A percentile compares a stretch with the other conserved stretches of the same genome.
Conservation (phyloP, 495 filamentous ascomycete species). For the Penicillium taxi region DNA sequence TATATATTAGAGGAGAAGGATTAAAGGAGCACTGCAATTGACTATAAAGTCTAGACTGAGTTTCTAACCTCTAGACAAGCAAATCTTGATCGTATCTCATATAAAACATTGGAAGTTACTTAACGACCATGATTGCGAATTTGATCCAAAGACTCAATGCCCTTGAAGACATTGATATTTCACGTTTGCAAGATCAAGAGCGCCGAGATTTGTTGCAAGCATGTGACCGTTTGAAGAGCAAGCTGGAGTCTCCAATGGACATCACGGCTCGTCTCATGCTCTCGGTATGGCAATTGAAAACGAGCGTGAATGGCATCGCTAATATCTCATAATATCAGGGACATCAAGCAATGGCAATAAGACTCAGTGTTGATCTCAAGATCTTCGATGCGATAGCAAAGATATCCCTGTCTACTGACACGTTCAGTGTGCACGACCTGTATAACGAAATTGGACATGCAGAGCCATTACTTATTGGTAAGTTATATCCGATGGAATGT, state of each 20-base stretch:
- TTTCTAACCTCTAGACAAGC: no score
- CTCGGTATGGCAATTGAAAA: slow-evolving; percentile 11
- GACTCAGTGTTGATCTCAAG: slow-evolving; percentile 15
- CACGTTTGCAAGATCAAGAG: slow-evolving; percentile 4
- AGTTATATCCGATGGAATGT: no score
- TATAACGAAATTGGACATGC: slow-evolving; percentile 4
- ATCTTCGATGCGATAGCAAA: slow-evolving; percentile 15
- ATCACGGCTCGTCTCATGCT: slow-evolving; percentile 8
- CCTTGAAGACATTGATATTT: slow-evolving; percentile 1
- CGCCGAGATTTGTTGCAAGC: slow-evolving; percentile 11
- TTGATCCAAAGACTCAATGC: slow-evolving; percentile 6
- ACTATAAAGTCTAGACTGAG: no score
- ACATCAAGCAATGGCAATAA: slow-evolving; percentile 16
- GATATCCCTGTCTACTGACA: not conserved
- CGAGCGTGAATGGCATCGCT: not conserved
- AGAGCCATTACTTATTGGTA: slow-evolving; percentile 14
- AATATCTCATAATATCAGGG: slow-evolving; percentile 6
- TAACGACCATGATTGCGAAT: slow-evolving; percentile 1
- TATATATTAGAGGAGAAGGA: no score
- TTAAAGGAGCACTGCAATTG: no score
- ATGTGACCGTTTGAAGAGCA: slow-evolving; percentile 10
- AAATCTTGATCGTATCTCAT: slow-evolving; percentile 4
- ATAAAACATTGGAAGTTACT: slow-evolving; percentile 2
- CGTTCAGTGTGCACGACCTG: slow-evolving; percentile 1
- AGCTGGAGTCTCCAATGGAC: slow-evolving; percentile 7